Evolutionary conservation across 225 moss, liverwort and hornwort genomes (phyloP).

Genomic region (Physcomitrium patens): DNA sequence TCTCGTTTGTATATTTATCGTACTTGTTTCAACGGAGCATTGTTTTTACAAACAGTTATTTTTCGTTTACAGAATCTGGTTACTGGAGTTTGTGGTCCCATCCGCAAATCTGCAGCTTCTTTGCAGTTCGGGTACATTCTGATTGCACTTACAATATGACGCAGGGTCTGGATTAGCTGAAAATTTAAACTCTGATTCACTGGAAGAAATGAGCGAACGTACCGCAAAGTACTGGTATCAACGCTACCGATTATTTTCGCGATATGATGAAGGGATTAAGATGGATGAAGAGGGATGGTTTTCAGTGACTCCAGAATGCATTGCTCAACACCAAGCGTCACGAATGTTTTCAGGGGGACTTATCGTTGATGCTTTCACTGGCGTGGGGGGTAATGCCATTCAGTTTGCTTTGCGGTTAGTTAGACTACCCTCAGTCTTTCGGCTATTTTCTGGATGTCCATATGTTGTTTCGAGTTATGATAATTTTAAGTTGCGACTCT

Average conservation of each 20-base stretch:
- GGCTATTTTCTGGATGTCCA: constrained; percentile 2
- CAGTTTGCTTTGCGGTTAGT: constrained; percentile 88
- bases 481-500: constrained; percentile 1
- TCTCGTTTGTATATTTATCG: neutral
- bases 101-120: constrained; percentile 19
- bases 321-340: constrained; percentile 84
- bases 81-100: constrained; percentile 5
- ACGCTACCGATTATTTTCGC: constrained; percentile 79
- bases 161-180: constrained; percentile 48
- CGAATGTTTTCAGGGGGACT: constrained; percentile 74
- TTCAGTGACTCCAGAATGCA: constrained; percentile 94
- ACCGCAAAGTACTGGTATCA: constrained; percentile 82
- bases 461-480: neutral
- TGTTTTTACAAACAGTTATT: constrained; percentile 2
- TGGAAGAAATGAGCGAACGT: constrained; percentile 59
- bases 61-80: neutral
- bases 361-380: constrained; percentile 86
- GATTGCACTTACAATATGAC: constrained; percentile 23
- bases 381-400: constrained; percentile 97
- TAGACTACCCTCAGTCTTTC: constrained; percentile 11
- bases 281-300: constrained; percentile 99
- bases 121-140: constrained; percentile 13
- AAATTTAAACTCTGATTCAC: constrained; percentile 38
- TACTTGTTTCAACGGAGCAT: constrained; percentile 2
- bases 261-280: constrained; percentile 83